phyloP scores from a whole-genome alignment of 371 early-diverging fungal genomes.

The Circinella umbellata region DNA sequence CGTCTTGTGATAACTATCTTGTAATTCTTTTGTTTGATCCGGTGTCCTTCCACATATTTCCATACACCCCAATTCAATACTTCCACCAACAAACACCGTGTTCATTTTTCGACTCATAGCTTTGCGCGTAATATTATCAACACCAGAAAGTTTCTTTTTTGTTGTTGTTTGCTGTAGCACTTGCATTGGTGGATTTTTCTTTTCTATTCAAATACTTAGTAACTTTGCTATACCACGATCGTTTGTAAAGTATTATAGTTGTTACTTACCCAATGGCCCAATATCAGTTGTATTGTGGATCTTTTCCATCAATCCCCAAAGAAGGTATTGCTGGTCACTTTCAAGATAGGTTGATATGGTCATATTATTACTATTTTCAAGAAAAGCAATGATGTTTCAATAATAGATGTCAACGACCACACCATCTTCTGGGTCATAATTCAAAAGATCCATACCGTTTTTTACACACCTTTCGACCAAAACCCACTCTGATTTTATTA shows the following conservation, averaged over 20 bases:
- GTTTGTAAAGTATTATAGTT: background rate
- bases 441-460: background rate
- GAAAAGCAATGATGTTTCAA: background rate
- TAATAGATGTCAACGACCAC: background rate
- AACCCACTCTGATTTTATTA: too few species aligned
- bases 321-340: constrained; percentile 5
- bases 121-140: constrained; percentile 5
- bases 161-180: constrained; percentile 1
- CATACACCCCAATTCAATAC: constrained; percentile 17
- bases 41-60: constrained; percentile 7
- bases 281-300: background rate
- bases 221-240: background rate
- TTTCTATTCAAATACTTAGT: constrained; percentile 14
- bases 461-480: too few species aligned
- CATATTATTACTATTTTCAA: background rate
- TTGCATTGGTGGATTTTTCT: constrained; percentile 15
- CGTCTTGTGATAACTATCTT: constrained; percentile 15
- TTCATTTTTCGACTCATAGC: constrained; percentile 19
- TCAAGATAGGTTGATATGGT: background rate
- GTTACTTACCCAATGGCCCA: background rate
- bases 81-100: constrained; percentile 15
- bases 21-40: too few species aligned
- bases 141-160: constrained; percentile 15
- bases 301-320: constrained; percentile 1
- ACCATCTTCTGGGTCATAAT: constrained; percentile 1